Conservation (phyloP, 139 green algal genomes). For the Zygnema circumcarinatum region DNA sequence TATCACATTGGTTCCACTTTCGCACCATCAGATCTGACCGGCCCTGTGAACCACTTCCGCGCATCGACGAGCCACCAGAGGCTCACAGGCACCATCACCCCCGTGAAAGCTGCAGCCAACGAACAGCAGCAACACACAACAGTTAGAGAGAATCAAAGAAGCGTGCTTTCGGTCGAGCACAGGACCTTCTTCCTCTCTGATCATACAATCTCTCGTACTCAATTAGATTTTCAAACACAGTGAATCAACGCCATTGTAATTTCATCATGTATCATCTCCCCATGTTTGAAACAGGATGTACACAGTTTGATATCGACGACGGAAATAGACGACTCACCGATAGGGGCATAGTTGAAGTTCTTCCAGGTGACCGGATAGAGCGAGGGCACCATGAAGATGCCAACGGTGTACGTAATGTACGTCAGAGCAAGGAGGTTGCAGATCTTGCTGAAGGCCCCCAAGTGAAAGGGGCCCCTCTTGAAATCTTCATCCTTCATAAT, state of each 20-base stretch:
- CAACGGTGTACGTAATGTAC: conserved; percentile 40
- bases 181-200: neutral
- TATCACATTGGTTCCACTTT: too few species aligned
- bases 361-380: conserved; percentile 38
- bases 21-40: too few species aligned
- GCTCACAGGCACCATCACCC: neutral
- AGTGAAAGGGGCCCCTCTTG: conserved; percentile 29
- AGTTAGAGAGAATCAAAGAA: neutral
- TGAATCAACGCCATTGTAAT: too few species aligned
- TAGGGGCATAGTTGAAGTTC: conserved; percentile 46
- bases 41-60: conserved; percentile 30
- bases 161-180: neutral
- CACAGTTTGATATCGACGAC: too few species aligned
- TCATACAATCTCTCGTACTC: neutral
- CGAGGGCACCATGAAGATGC: conserved; percentile 27
- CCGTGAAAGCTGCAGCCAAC: conserved; percentile 8
- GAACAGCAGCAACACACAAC: neutral
- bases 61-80: conserved; percentile 33
- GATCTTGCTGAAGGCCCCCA: conserved; percentile 29
- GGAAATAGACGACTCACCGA: conserved; percentile 24
- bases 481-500: conserved; percentile 22
- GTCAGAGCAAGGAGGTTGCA: neutral
- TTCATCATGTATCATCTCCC: too few species aligned
- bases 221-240: neutral
- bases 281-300: too few species aligned